Evolutionary conservation across 106 monocot genomes (phyloP).

Genomic region (Chionographis japonica): DNA sequence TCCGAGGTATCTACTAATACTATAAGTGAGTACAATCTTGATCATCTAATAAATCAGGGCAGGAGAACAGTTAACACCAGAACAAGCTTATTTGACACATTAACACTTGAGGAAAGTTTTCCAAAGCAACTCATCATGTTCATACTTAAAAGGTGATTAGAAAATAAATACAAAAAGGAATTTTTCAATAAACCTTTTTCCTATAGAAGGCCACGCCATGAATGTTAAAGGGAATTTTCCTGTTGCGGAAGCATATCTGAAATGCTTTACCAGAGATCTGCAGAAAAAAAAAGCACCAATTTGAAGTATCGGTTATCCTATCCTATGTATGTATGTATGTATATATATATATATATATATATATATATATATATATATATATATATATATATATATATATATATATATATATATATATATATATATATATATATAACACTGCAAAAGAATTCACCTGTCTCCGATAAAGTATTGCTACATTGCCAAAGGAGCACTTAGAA

Average conservation of each 20-base stretch:
- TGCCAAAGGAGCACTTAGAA: slow-evolving; percentile 44
- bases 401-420: too few relatives aligned
- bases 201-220: slow-evolving; percentile 97
- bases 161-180: not conserved
- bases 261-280: slow-evolving; percentile 91
- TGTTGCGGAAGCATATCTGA: slow-evolving; percentile 69
- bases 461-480: slow-evolving; percentile 78
- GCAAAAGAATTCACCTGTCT: slow-evolving; percentile 54
- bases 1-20: too few relatives aligned
- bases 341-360: too few relatives aligned
- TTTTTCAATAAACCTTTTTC: slow-evolving; percentile 60
- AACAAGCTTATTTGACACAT: not conserved
- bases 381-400: too few relatives aligned
- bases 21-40: too few relatives aligned
- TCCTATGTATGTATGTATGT: not conserved
- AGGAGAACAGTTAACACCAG: too few relatives aligned
- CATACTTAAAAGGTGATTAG: not conserved
- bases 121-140: not conserved
- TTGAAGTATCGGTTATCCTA: not conserved
- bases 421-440: too few relatives aligned
- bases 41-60: too few relatives aligned
- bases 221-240: slow-evolving; percentile 86
- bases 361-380: not conserved
- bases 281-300: slow-evolving; percentile 5
- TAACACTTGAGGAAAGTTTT: too few relatives aligned